These are phyloP conservation scores for Mimosa pudica DNA, from an alignment of 306 rosid species.

Conservation along the genomic window DNA sequence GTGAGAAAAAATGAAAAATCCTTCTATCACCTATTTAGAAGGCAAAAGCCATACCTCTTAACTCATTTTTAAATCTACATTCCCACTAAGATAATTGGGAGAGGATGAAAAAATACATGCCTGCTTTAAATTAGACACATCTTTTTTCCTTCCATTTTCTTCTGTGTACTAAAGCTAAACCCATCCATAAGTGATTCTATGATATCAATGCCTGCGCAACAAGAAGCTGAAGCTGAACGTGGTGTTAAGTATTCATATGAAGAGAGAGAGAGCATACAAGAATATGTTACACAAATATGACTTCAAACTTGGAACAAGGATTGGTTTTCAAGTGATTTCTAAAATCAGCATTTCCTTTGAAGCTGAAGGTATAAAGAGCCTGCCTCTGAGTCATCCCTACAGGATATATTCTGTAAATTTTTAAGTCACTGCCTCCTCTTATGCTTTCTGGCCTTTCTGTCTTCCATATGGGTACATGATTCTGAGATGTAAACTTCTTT, in stretches of 20 bases:
- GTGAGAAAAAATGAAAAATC: not conserved
- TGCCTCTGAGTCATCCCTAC: slow-evolving; percentile 87
- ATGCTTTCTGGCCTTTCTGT: slow-evolving; percentile 82
- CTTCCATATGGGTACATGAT: slow-evolving; percentile 86
- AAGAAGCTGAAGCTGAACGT: not conserved
- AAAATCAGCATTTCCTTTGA: slow-evolving; percentile 60
- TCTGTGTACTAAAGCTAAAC: slow-evolving; percentile 27
- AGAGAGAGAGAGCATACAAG: not conserved
- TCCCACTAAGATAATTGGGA: not conserved
- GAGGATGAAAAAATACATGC: not conserved
- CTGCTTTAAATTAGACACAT: not conserved
- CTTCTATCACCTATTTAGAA: not conserved
- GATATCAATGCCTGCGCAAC: not conserved
- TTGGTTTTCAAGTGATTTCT: slow-evolving; percentile 60
- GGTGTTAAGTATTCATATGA: slow-evolving; percentile 31
- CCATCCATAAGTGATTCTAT: not conserved
- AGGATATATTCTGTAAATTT: slow-evolving; percentile 73
- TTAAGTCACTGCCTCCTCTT: slow-evolving; percentile 68
- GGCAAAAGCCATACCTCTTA: slow-evolving; percentile 3
- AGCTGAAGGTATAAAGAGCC: slow-evolving; percentile 77
- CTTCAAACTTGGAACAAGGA: slow-evolving; percentile 93
- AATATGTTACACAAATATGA: slow-evolving; percentile 65
- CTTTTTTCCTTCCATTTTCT: not conserved
- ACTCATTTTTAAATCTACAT: not conserved
- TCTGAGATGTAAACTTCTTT: slow-evolving; percentile 66